phyloP scores from a whole-genome alignment of 1,284 basidiomycete species.

The Schizophyllum amplum region DNA sequence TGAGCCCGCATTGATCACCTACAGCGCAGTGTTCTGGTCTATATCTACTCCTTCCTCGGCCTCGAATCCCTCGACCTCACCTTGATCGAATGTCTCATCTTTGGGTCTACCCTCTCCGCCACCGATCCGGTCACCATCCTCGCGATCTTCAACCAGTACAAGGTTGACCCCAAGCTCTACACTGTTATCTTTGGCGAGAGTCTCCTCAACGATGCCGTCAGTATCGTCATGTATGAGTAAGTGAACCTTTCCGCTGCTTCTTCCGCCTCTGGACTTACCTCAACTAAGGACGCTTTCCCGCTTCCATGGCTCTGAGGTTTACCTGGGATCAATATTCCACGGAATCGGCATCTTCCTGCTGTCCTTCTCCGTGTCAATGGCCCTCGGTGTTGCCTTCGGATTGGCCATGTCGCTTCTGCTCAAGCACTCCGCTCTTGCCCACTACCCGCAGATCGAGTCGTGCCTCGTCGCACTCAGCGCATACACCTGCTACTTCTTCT shows the following conservation, averaged over 20 bases:
- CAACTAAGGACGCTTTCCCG: slow-evolving; percentile 73
- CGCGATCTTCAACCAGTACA: slow-evolving; percentile 98
- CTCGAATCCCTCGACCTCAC: slow-evolving; percentile 79
- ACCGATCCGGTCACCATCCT: slow-evolving; percentile 99
- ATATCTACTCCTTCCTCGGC: slow-evolving; percentile 90
- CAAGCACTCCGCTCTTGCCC: slow-evolving; percentile 87
- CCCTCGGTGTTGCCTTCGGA: slow-evolving; percentile 87
- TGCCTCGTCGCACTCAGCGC: slow-evolving; percentile 92
- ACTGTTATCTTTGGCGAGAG: slow-evolving; percentile 97
- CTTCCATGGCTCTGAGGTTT: slow-evolving; percentile 86
- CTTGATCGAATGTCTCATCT: slow-evolving; percentile 89
- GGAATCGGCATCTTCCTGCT: slow-evolving; percentile 95
- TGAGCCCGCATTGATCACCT: slow-evolving; percentile 33
- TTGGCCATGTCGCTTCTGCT: slow-evolving; percentile 86
- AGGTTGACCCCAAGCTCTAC: slow-evolving; percentile 98
- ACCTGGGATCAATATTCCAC: slow-evolving; percentile 85
- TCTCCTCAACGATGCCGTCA: slow-evolving; percentile 96
- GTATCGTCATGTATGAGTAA: slow-evolving; percentile 99
- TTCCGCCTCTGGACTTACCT: slow-evolving; percentile 2
- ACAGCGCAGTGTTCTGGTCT: slow-evolving; percentile 79
- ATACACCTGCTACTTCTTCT: slow-evolving; percentile 99
- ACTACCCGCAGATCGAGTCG: slow-evolving; percentile 89
- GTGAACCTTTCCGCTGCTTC: slow-evolving; percentile 29
- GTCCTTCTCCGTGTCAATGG: slow-evolving; percentile 92
- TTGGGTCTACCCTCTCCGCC: slow-evolving; percentile 94